Base-by-base conservation (phyloP, 345 rosid genomes). In the Melaleuca alternifolia region DNA sequence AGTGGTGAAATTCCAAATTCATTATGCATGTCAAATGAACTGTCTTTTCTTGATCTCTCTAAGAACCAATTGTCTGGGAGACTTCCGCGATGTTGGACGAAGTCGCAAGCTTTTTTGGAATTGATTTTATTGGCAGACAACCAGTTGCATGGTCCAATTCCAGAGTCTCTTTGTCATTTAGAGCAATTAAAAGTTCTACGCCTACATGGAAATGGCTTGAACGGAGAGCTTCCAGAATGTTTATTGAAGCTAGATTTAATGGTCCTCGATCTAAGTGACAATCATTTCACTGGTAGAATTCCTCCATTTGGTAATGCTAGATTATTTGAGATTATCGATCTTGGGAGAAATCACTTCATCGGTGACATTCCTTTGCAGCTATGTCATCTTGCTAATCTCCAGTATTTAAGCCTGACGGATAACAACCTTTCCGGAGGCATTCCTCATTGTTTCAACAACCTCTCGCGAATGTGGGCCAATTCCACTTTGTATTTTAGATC, bases 61-160 rank as follows among this genome's bases (percentile, higher is more conserved):
- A 62, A 62, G 44, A 62, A 62, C 44, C 76, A 62, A 7, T 1
- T 62, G 1, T 62, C 1, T 3, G 76, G 76, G 2, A 62, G 6
- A 62, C 76, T 62, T 62, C 76, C 76, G 0, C 76, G 2, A 62
- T 62, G 76, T 62, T 62, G 76, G 76, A 28, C 41, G 21, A 62
- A 15, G 76, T 62, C 44, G 0, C 1, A 0, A 0, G 11, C 21
- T 30, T 0, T 15, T 62, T 30, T 62, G 11, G 44, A 30, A 62
- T 62, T 41, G 41, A 62, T 62, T 30, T 4, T 1, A 62, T 62
- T 62, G 76, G 41, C 11, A 62, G 0, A 1, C 5, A 62, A 62
- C 76, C 28, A 62, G 18, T 30, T 30, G 6, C 28, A 62, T 30
- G 76, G 41, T 28, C 5, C 28, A 3, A 7, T 30, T 30, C 76